A percentile compares a stretch with the other conserved stretches of the same genome.
phyloP scores from a whole-genome alignment of 352 stramenopile species.

The Peronospora farinosa region DNA sequence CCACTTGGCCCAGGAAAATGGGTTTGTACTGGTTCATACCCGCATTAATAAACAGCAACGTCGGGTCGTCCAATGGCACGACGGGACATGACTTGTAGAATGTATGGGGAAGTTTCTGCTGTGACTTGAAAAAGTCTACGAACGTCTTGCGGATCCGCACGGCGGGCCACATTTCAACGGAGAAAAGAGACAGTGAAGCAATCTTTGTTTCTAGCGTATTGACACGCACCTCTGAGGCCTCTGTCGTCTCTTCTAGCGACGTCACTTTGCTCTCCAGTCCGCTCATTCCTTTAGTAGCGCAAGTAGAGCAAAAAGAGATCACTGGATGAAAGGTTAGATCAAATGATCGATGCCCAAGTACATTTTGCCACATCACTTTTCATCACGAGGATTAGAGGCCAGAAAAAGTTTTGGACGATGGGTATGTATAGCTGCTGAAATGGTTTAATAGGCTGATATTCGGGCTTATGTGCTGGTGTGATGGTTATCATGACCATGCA shows the following conservation, averaged over 20 bases:
- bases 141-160: slow-evolving; percentile 95
- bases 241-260: slow-evolving; percentile 26
- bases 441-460: too few species aligned
- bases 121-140: slow-evolving; percentile 94
- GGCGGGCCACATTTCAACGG: slow-evolving; percentile 84
- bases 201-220: slow-evolving; percentile 20
- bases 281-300: slow-evolving; percentile 17
- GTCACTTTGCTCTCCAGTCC: slow-evolving; percentile 31
- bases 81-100: slow-evolving; percentile 95
- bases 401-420: too few species aligned
- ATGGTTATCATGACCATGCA: too few species aligned
- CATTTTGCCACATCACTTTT: too few species aligned
- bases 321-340: not conserved
- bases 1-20: slow-evolving; percentile 97
- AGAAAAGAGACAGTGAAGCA: slow-evolving; percentile 22
- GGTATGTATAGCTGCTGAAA: too few species aligned
- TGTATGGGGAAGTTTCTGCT: slow-evolving; percentile 80
- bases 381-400: too few species aligned
- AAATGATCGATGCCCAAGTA: too few species aligned
- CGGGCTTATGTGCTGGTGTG: too few species aligned
- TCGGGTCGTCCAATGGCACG: slow-evolving; percentile 96
- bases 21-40: slow-evolving; percentile 99
- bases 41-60: slow-evolving; percentile 98
- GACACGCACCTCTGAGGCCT: slow-evolving; percentile 21
- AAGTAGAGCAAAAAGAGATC: not conserved